A percentile compares a stretch with the other conserved stretches of the same genome.
Conservation (phyloP, 805 yeast species). For the Wickerhamiella domercqiae region DNA sequence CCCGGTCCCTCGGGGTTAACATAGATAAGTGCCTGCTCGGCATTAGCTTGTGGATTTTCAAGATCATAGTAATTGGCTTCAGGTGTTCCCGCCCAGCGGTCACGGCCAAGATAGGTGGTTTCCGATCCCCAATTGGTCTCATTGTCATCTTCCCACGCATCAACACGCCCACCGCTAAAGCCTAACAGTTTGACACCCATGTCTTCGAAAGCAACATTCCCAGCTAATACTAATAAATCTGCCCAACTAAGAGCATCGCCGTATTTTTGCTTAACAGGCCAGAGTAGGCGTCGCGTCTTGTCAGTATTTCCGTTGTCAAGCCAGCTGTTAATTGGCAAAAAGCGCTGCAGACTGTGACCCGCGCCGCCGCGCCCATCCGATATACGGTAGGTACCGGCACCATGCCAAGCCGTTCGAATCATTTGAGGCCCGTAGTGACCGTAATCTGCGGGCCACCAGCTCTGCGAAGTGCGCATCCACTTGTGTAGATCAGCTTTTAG, state of each 20-base stretch:
- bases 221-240: slow-evolving; percentile 13
- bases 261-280: slow-evolving; percentile 16
- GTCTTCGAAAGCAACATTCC: slow-evolving; percentile 13
- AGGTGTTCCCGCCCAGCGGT: slow-evolving; percentile 9
- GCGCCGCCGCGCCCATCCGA: slow-evolving; percentile 15
- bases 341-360: slow-evolving; percentile 13
- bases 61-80: slow-evolving; percentile 6
- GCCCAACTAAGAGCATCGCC: slow-evolving; percentile 14
- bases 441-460: slow-evolving; percentile 16
- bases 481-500: slow-evolving; percentile 8
- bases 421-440: slow-evolving; percentile 15
- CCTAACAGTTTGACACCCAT: slow-evolving; percentile 13
- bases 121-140: slow-evolving; percentile 14
- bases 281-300: slow-evolving; percentile 13
- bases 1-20: slow-evolving; percentile 16
- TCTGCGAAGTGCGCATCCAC: slow-evolving; percentile 10
- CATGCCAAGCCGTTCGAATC: slow-evolving; percentile 13
- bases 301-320: slow-evolving; percentile 13
- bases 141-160: slow-evolving; percentile 11
- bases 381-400: slow-evolving; percentile 14
- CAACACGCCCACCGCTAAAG: slow-evolving; percentile 12
- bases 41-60: slow-evolving; percentile 9
- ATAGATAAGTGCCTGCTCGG: slow-evolving; percentile 12
- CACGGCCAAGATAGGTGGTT: slow-evolving; percentile 7
- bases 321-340: slow-evolving; percentile 13